phyloP scores from a whole-genome alignment of 257 asterid species.

The Lavandula angustifolia region DNA sequence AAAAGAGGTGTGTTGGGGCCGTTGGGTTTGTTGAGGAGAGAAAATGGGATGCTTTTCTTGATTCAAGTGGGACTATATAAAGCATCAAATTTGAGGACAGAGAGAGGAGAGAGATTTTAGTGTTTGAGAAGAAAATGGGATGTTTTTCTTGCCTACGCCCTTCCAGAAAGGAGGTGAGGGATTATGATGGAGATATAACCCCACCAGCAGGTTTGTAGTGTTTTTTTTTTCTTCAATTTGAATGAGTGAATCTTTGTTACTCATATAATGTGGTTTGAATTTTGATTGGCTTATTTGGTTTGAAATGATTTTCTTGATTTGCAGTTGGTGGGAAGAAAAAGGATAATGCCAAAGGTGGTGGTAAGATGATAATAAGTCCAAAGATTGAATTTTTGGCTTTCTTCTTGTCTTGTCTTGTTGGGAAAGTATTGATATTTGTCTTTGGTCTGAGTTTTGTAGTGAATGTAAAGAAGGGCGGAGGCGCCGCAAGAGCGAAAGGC shows the following conservation, averaged over 20 bases:
- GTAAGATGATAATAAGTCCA: constrained; percentile 37
- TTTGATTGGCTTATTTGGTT: constrained; percentile 19
- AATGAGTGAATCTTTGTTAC: not conserved
- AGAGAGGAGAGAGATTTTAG: no score
- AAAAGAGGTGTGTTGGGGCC: not conserved
- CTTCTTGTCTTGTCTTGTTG: not conserved
- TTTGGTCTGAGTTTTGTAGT: constrained; percentile 33
- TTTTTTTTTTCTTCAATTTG: not conserved
- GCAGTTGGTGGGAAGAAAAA: constrained; percentile 49
- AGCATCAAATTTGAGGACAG: not conserved
- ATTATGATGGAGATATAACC: constrained; percentile 53
- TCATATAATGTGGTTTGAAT: constrained; percentile 5
- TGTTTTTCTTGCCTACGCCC: constrained; percentile 75
- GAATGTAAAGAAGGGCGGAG: constrained; percentile 42
- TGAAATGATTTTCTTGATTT: not conserved
- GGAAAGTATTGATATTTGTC: constrained; percentile 2
- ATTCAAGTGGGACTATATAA: not conserved
- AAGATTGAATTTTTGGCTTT: not conserved
- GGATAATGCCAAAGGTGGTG: constrained; percentile 37
- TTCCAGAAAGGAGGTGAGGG: constrained; percentile 55
- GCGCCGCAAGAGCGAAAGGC: not conserved
- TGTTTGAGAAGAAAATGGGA: constrained; percentile 45
- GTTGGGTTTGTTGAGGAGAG: not conserved
- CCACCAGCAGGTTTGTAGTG: constrained; percentile 49
- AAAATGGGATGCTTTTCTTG: not conserved